phyloP scores from a whole-genome alignment of 495 filamentous ascomycete genomes.

The Aspergillus campestris region DNA sequence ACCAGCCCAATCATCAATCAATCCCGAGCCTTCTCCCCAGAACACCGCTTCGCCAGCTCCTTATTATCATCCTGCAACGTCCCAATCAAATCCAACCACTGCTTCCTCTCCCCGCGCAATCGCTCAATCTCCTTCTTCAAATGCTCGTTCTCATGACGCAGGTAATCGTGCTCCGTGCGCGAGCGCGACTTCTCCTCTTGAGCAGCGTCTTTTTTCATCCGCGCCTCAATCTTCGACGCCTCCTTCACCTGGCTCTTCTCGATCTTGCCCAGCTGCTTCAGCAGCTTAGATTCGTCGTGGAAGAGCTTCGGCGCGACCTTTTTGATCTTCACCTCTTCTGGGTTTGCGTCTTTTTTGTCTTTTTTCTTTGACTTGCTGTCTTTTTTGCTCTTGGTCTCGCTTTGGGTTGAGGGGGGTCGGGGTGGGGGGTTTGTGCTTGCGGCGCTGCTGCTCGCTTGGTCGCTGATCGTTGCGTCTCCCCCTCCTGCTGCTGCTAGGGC shows the following conservation, averaged over 20 bases:
- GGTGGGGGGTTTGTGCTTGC: conserved; percentile 5
- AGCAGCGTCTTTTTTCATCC: conserved; percentile 46
- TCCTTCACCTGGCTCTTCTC: conserved; percentile 33
- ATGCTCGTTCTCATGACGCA: conserved; percentile 47
- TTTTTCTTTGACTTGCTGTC: not conserved
- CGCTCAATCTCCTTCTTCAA: conserved; percentile 48
- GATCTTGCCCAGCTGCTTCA: conserved; percentile 32
- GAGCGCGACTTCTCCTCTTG: conserved; percentile 50
- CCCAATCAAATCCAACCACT: conserved; percentile 52
- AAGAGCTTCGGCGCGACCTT: conserved; percentile 25
- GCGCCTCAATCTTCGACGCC: conserved; percentile 34
- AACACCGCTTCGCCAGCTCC: conserved; percentile 13
- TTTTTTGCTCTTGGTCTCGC: conserved; percentile 3
- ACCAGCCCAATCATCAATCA: too few relatives aligned
- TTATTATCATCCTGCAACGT: conserved; percentile 60
- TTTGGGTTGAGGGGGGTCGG: not conserved
- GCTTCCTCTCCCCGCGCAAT: conserved; percentile 51
- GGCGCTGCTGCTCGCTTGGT: conserved; percentile 10
- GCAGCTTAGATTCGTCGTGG: conserved; percentile 28
- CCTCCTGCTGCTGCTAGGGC: conserved; percentile 2
- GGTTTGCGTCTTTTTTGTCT: conserved; percentile 5
- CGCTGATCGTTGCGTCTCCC: conserved; percentile 4
- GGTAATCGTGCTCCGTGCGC: conserved; percentile 35
- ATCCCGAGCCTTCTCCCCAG: too few relatives aligned
- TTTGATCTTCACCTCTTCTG: conserved; percentile 12